Conservation (phyloP, 1,284 basidiomycete genomes). For the Leccinum solheimii region DNA sequence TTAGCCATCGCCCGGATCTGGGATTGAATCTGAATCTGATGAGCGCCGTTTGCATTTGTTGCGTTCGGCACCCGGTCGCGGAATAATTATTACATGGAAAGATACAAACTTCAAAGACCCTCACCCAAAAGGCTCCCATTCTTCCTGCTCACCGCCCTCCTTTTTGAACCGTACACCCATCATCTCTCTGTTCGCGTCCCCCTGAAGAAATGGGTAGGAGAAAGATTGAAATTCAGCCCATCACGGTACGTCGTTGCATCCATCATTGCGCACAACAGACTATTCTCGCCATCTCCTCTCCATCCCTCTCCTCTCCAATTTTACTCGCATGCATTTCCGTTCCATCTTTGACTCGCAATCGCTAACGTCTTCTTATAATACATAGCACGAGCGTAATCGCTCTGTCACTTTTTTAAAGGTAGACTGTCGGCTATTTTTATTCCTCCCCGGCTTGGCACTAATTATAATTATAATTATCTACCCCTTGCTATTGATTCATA, state of each 20-base stretch:
- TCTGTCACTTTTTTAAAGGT: slow-evolving; percentile 91
- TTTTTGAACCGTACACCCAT: slow-evolving; percentile 24
- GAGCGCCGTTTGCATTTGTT: slow-evolving; percentile 39
- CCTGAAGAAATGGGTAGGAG: slow-evolving; percentile 68
- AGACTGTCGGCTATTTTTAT: slow-evolving; percentile 52
- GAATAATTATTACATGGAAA: slow-evolving; percentile 38
- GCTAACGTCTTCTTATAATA: slow-evolving; percentile 30
- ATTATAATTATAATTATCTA: slow-evolving; percentile 35
- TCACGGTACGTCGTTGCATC: slow-evolving; percentile 55
- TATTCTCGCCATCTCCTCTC: slow-evolving; percentile 28
- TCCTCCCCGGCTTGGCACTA: slow-evolving; percentile 45
- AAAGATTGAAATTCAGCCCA: slow-evolving; percentile 90
- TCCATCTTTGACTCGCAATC: slow-evolving; percentile 33
- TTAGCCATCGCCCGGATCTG: slow-evolving; percentile 27
- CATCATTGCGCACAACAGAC: slow-evolving; percentile 23
- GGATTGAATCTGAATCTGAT: slow-evolving; percentile 28
- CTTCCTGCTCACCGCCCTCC: slow-evolving; percentile 20
- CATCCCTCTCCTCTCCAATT: slow-evolving; percentile 27
- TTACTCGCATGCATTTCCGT: slow-evolving; percentile 26
- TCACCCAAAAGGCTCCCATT: slow-evolving; percentile 37
- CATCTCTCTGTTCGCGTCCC: slow-evolving; percentile 18
- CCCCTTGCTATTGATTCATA: slow-evolving; percentile 37
- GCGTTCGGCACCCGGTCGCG: slow-evolving; percentile 39
- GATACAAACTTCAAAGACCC: slow-evolving; percentile 38
- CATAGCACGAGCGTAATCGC: slow-evolving; percentile 86